Evolutionary conservation across 1,284 basidiomycete species (phyloP), one percentile per base, ranked within the genome.

Genomic region (Papiliotrema flavescens): DNA sequence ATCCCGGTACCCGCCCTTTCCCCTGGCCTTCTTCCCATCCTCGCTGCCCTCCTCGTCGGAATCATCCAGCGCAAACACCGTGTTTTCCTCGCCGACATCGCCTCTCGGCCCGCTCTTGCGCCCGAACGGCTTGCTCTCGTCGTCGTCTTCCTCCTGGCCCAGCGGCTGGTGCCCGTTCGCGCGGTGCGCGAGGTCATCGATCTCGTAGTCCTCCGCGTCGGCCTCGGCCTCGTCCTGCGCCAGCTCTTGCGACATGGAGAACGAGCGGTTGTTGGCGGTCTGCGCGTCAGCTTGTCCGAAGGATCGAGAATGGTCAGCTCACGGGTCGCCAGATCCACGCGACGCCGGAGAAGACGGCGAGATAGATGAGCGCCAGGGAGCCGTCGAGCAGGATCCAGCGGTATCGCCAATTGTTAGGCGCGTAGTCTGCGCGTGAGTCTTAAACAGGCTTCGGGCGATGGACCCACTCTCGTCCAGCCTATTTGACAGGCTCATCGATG

Each of bases 301-400:
- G 36, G 40, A 14, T 15, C 35, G 15, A 53, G 41, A 49, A 20
- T 32, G 9, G 13, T 19, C 19, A 15, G 67, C 72, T 61, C 43
- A 74, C 72, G 5, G 95, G 95, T 41, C 93, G 82, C 95, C 96
- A 99, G 26, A 98, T 80, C 78, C 85, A 97, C 2, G 89, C 85
- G 60, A 98, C 91, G 9, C 84, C 80, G 45, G 80, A 77, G 73
- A 98, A 98, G 44, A 88, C 85, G 34, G 81, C 76, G 47, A 93
- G 82, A 73, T 92, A 96, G 35, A 96, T 84, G 28, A 92, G 79
- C 1, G 88, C 84, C 28, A 98, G 82, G 82, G 91, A 97, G n/a
- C 93, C 96, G 67, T 98, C 96, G 42, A 98, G 82, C 15, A 98
- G 79, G 84, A 93, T 91, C 96, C 96, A 99, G 49, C 94, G 85